phyloP scores from a whole-genome alignment of 768 basidiomycete species.

The Neoboletus subvelutipes region DNA sequence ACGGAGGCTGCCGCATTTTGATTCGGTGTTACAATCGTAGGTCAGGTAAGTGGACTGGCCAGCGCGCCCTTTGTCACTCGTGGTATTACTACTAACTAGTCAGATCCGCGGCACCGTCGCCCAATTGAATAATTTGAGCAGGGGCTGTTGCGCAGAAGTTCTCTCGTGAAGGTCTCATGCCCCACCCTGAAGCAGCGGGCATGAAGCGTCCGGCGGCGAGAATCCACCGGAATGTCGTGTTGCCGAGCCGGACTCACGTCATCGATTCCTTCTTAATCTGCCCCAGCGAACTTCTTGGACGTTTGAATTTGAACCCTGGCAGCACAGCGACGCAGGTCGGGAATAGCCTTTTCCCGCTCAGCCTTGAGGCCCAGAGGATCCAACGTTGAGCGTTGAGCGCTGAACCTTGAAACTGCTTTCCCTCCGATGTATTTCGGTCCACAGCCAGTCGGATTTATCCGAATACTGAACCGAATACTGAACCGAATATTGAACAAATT shows the following conservation, averaged over 20 bases:
- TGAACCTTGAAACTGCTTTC: neutral
- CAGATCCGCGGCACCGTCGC: neutral
- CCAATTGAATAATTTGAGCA: neutral
- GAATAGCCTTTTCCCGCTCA: neutral
- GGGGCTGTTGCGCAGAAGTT: neutral
- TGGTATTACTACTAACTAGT: neutral
- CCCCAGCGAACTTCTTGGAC: neutral
- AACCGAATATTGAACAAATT: neutral
- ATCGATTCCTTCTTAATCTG: neutral
- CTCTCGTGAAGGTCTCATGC: neutral
- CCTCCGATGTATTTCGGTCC: neutral
- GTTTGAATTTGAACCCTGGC: neutral
- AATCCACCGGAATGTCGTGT: neutral
- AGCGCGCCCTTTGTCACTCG: neutral
- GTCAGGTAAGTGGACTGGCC: neutral
- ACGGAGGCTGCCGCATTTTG: neutral
- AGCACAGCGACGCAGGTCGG: neutral
- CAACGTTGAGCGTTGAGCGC: too few species aligned
- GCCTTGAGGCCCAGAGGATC: neutral
- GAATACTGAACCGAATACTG: neutral
- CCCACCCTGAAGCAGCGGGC: neutral
- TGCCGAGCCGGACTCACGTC: neutral
- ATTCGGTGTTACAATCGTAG: neutral
- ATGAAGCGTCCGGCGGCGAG: neutral
- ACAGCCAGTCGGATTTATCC: neutral